Conservation (phyloP, 805 yeast species). For the Candida methanosorbosa region DNA sequence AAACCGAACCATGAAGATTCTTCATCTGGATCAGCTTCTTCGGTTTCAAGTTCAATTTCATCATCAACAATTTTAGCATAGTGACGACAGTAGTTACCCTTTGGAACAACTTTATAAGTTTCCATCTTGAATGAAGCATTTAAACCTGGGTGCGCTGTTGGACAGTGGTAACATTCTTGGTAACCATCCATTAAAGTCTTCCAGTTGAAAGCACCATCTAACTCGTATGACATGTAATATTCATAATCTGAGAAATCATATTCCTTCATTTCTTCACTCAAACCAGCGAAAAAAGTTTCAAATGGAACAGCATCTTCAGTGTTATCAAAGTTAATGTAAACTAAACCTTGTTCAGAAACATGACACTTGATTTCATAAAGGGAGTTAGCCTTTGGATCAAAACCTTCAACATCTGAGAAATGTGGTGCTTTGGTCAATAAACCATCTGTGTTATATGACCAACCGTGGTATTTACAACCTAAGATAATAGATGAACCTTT, state of each 20-base stretch:
- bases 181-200: conserved; percentile 61
- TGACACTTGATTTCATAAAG: conserved; percentile 47
- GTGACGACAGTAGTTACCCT: conserved; percentile 51
- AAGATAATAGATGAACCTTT: conserved; percentile 48
- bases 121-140: conserved; percentile 51
- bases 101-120: conserved; percentile 57
- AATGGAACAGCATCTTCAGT: conserved; percentile 35
- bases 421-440: conserved; percentile 52
- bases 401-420: conserved; percentile 50
- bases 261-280: conserved; percentile 44
- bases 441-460: conserved; percentile 60
- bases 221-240: conserved; percentile 55
- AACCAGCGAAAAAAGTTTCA: conserved; percentile 43
- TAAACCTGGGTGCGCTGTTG: conserved; percentile 59
- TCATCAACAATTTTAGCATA: conserved; percentile 44
- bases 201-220: conserved; percentile 60
- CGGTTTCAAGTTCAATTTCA: conserved; percentile 14
- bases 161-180: conserved; percentile 63
- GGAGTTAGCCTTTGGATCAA: conserved; percentile 45
- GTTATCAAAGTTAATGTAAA: conserved; percentile 46
- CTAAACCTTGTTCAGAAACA: conserved; percentile 46
- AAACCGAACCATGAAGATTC: conserved; percentile 46
- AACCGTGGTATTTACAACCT: conserved; percentile 58
- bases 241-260: conserved; percentile 54
- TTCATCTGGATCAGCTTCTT: conserved; percentile 24